These are phyloP conservation scores for Pseudopyricularia javanii DNA, from an alignment of 2,329 filamentous ascomycete genomes.

Conservation along the genomic window DNA sequence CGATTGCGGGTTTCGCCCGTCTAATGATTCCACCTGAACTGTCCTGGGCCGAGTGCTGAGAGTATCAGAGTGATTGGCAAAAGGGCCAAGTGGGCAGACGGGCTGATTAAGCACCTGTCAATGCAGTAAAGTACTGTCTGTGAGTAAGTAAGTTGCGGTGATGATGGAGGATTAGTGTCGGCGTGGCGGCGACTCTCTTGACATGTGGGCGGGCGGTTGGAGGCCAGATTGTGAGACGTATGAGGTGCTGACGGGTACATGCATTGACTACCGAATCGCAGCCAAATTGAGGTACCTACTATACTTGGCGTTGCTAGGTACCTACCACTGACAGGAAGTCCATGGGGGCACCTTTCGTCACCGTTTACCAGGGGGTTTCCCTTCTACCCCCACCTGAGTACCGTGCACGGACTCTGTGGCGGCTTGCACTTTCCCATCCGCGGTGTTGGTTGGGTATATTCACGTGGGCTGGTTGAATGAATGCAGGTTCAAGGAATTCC, in stretches of 20 bases:
- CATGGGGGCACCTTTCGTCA: not conserved
- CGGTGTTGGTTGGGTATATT: not conserved
- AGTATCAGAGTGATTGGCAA: not conserved
- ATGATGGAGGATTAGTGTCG: not conserved
- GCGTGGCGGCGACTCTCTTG: not conserved
- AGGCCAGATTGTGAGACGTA: not conserved
- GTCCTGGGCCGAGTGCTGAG: not conserved
- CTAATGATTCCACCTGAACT: not conserved
- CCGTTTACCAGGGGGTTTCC: not conserved
- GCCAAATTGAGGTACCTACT: not conserved
- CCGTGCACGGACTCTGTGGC: not conserved
- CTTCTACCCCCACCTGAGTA: not conserved
- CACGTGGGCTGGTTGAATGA: constrained; percentile 3
- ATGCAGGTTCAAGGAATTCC: too few relatives aligned
- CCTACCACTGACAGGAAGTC: not conserved
- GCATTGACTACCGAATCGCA: too few relatives aligned
- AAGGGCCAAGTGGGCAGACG: too few relatives aligned
- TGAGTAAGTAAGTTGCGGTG: not conserved
- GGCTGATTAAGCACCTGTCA: too few relatives aligned
- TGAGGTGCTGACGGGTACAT: not conserved
- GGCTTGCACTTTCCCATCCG: not conserved
- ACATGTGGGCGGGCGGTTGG: not conserved
- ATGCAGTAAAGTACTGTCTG: not conserved
- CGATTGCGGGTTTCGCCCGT: not conserved
- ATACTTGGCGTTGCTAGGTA: not conserved